A percentile compares a stretch with the other conserved stretches of the same genome.
Evolutionary conservation across 345 rosid genomes (phyloP).

Genomic region (Salix arbutifolia): DNA sequence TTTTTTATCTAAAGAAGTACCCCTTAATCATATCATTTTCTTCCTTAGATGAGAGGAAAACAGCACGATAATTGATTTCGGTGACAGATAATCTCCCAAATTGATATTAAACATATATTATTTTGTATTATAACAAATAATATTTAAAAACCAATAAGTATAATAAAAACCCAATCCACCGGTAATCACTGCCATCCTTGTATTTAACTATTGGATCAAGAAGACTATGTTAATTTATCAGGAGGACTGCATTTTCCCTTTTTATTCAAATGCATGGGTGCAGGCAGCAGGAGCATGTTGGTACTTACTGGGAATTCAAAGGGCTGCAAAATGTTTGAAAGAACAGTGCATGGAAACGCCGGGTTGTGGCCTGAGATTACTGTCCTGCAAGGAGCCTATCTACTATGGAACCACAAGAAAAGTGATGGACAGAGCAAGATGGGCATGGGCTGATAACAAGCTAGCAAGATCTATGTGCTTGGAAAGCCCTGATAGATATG

Average conservation of each 20-base stretch:
- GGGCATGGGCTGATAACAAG: conserved; percentile 59
- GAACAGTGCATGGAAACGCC: conserved; percentile 55
- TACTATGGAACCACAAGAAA: conserved; percentile 64
- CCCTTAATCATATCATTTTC: too few relatives aligned
- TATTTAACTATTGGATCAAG: background rate
- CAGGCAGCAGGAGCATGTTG: conserved; percentile 99
- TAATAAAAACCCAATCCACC: too few relatives aligned
- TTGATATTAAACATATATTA: too few relatives aligned
- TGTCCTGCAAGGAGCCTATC: conserved; percentile 68
- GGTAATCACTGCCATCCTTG: too few relatives aligned
- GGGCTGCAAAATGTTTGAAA: conserved; percentile 69
- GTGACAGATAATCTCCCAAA: too few relatives aligned
- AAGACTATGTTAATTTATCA: background rate
- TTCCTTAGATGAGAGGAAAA: too few relatives aligned
- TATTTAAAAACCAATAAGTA: too few relatives aligned
- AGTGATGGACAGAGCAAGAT: conserved; percentile 44
- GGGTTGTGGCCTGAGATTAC: conserved; percentile 46
- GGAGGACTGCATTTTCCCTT: background rate
- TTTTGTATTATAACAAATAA: too few relatives aligned
- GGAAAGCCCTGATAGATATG: conserved; percentile 47
- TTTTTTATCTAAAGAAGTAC: too few relatives aligned
- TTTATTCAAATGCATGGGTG: background rate
- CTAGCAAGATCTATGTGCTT: conserved; percentile 57
- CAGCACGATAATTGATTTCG: too few relatives aligned
- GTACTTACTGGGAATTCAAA: conserved; percentile 89